phyloP scores from a whole-genome alignment of 208 protist species.

The Trichomonas tenax region DNA sequence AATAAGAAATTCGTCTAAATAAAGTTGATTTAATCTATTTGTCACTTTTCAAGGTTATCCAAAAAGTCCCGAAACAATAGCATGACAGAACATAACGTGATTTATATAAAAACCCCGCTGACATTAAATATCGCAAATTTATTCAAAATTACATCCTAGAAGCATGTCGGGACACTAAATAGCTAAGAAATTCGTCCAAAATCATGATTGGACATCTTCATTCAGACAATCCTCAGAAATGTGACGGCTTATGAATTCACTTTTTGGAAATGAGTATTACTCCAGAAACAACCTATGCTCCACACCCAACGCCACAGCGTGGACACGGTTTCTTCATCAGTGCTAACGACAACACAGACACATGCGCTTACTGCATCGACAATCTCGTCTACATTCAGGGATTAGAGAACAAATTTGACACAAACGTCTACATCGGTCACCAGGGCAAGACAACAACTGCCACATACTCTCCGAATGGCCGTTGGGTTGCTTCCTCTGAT shows the following conservation, averaged over 20 bases:
- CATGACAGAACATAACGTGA: no score
- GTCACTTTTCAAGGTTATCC: no score
- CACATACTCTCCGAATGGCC: neutral
- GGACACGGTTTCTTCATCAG: neutral
- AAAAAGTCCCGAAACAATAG: no score
- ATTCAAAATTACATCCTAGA: no score
- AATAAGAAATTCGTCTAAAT: no score
- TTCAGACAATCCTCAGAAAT: neutral
- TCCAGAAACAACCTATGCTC: neutral
- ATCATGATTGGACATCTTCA: no score
- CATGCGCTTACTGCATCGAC: neutral
- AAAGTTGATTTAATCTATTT: no score
- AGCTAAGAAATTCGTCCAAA: no score
- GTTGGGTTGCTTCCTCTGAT: neutral
- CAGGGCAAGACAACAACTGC: neutral
- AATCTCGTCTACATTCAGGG: neutral
- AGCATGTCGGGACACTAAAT: no score
- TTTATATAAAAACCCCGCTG: no score
- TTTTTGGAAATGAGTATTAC: neutral
- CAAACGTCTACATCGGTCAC: neutral
- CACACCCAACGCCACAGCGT: slow-evolving; percentile 12
- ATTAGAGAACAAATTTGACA: neutral
- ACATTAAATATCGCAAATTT: no score
- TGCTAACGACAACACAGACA: neutral
- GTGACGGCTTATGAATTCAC: neutral